Base-by-base conservation (phyloP, 371 early-diverging fungal genomes). In the Dichotomocladium elegans region DNA sequence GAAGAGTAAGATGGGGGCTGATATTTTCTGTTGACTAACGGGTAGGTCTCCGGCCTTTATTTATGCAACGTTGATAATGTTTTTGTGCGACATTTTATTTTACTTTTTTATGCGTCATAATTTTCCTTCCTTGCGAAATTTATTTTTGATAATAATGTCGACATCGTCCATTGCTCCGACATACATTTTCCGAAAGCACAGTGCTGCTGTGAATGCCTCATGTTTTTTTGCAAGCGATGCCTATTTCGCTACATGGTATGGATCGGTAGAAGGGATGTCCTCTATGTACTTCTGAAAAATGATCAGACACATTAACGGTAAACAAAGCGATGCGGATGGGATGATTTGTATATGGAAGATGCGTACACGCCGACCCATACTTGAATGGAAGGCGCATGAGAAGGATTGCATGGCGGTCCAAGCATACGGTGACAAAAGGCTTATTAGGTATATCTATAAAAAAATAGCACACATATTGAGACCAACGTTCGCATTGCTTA, bases 331-430 rank as follows among this genome's bases (percentile, higher is more conserved):
- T 64, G 57, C 47, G n/a, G 61, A 70, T 31, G 77, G 77, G 17
- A 52, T 63, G 47, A 45, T 76, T 12, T 47, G 62, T 8, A 41
- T 76, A 7, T 76, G 77, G 77, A 64, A 53, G 30, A 53, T 76
- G 52, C 52, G 46, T 41, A 70, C 73, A 29, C 63, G 67, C 21
- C 59, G 77, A 29, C 54, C 65, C 14, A 30, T 70, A 24, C 19
- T 58, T 9, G 50, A 66, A 26, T 76, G 77, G 77, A 63, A 68
- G 57, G 77, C 65, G 1, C 77, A 76, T 47, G 53, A 68, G 35
- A 51, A 59, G 3, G 68, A 53, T 33, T 72, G 73, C 35, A 45
- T 72, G 43, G 53, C 44, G 40, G 58, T 71, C 0, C 48, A 49
- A 12, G 46, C 44, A 2, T 50, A 48, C 8, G 55, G 56, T 10